Base-by-base conservation (phyloP, 2,329 filamentous ascomycete species). In the Aspergillus phoenicis region DNA sequence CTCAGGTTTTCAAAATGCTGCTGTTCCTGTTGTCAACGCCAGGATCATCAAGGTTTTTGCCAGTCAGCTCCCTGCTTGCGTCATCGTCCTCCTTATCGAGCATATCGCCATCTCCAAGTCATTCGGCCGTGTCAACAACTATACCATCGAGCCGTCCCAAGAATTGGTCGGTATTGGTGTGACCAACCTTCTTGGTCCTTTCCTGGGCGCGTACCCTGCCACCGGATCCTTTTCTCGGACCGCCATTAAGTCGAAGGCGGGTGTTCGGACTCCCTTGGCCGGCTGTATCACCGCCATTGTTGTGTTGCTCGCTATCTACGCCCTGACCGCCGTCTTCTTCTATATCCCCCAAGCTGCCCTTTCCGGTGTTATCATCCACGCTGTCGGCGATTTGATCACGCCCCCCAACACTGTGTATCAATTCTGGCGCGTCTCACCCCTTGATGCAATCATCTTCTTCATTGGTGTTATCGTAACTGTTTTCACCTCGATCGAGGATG, bases 91-190 rank as follows among this genome's bases (percentile, higher is more conserved):
- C 60, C 83, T 98, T 38, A 96, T 98, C 63, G 95, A 98, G 77
- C 94, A 98, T 74, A 97, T 98, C 69, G 93, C 94, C 52, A 97
- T 98, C 64, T 92, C 93, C 17, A 99, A 98, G 76, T 97, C 94
- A 0, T 98, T 99, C 68, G 95, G 95, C 8, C 87, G 94, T 61
- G 86, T 97, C 69, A 98, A 97, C 81, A 96, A 97, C 80, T 99
- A 99, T 78, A 89, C 87, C 15, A 97, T 99, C 73, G 89, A 97
- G 68, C 93, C 95, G 0, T 97, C 94, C 0, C 94, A 99, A 75
- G 94, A 99, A 75, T 85, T 99, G 78, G 91, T 99, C 51, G 94
- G 92, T 22, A 97, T 98, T 66, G 94, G 94, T 64, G 86, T 97
- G 26, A 90, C 89, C 38, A 98, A 98, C 73, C 82, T 98, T 39